Conservation (phyloP, 441 rosid genomes). For the Croton laevigatus region DNA sequence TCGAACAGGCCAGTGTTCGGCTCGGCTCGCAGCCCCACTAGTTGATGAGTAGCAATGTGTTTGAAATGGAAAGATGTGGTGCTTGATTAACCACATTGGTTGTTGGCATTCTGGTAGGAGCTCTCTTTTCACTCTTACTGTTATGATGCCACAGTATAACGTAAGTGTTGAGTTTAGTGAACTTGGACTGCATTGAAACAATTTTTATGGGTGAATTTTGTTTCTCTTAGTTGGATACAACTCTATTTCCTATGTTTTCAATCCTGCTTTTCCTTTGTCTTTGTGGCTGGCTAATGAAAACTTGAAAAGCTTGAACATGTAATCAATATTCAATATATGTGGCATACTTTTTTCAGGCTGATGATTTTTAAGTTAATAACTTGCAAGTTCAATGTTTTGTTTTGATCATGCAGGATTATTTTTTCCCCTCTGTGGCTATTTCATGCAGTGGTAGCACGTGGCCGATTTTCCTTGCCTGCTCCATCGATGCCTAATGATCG, state of each 20-base stretch:
- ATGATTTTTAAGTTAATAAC: constrained; percentile 1
- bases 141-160: background rate
- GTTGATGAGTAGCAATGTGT: background rate
- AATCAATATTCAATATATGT: background rate
- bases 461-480: constrained; percentile 95
- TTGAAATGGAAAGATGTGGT: background rate
- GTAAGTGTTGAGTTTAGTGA: background rate
- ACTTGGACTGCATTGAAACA: background rate
- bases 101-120: background rate
- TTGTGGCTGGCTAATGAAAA: background rate
- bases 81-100: background rate
- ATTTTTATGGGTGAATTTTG: background rate
- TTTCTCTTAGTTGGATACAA: too few relatives aligned
- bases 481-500: constrained; percentile 85
- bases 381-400: background rate
- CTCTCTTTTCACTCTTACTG: background rate
- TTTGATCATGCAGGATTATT: constrained; percentile 54
- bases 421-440: constrained; percentile 80
- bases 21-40: too few relatives aligned
- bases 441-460: constrained; percentile 84
- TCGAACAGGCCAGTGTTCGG: too few relatives aligned
- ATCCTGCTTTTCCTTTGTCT: background rate
- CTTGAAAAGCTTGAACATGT: constrained; percentile 5
- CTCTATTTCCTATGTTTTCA: background rate
- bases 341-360: background rate